These are phyloP conservation scores for Sporisorium graminicola DNA, from an alignment of 1,284 basidiomycete species.

Conservation along the genomic window DNA sequence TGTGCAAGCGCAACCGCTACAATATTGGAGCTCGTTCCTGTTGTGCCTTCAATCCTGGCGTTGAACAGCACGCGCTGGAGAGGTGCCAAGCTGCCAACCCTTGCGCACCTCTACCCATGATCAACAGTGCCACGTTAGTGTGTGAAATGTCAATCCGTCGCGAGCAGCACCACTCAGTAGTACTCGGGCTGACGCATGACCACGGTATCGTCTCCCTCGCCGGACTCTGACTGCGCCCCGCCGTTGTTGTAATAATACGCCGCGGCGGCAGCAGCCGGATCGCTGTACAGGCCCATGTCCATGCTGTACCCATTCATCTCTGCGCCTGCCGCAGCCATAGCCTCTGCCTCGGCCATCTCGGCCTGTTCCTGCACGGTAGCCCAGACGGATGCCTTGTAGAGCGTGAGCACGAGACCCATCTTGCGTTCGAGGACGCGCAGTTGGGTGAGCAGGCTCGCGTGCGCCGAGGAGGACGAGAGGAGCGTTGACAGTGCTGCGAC, in stretches of 20 bases:
- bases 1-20: too few species aligned
- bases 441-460: slow-evolving; percentile 82
- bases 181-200: slow-evolving; percentile 42
- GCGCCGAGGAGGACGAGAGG: slow-evolving; percentile 74
- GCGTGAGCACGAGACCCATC: slow-evolving; percentile 80
- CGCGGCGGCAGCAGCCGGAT: slow-evolving; percentile 5
- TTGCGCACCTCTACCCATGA: too few species aligned
- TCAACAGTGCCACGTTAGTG: too few species aligned
- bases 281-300: slow-evolving; percentile 29
- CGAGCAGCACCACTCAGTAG: slow-evolving; percentile 35
- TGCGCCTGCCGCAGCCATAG: slow-evolving; percentile 39
- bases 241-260: slow-evolving; percentile 17
- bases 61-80: too few species aligned
- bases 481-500: slow-evolving; percentile 69
- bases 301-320: slow-evolving; percentile 19
- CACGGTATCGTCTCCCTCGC: slow-evolving; percentile 40
- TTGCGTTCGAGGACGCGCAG: slow-evolving; percentile 88
- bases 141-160: background rate
- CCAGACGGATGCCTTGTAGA: slow-evolving; percentile 97
- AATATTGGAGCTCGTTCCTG: too few species aligned
- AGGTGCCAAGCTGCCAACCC: too few species aligned
- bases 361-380: slow-evolving; percentile 89
- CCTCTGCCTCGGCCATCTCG: slow-evolving; percentile 72
- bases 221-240: slow-evolving; percentile 10
- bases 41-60: too few species aligned